phyloP scores from a whole-genome alignment of 495 filamentous ascomycete genomes.

The Penicillium mononematosum region DNA sequence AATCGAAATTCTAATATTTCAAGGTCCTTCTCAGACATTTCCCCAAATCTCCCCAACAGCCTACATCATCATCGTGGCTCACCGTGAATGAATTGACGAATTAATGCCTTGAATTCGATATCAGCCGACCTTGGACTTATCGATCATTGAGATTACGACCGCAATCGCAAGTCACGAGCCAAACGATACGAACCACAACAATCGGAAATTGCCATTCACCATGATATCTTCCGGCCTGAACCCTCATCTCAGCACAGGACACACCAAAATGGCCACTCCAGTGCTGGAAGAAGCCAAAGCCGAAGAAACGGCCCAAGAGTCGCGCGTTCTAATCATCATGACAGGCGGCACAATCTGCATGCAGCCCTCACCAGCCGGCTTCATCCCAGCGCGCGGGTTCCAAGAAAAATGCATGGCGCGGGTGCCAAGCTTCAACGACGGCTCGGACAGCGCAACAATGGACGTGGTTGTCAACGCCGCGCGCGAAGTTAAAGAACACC shows the following conservation, averaged over 20 bases:
- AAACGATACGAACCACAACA: background rate
- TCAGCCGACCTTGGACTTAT: no score
- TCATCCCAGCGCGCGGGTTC: conserved; percentile 76
- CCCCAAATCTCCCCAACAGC: conserved; percentile 18
- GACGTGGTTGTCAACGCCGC: conserved; percentile 52
- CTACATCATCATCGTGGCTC: conserved; percentile 7
- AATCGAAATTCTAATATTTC: conserved; percentile 8
- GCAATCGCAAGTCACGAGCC: background rate
- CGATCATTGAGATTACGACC: background rate
- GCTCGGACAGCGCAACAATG: conserved; percentile 55
- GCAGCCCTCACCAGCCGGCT: conserved; percentile 64
- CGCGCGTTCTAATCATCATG: conserved; percentile 84
- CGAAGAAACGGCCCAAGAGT: conserved; percentile 53
- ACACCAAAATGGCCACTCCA: conserved; percentile 29
- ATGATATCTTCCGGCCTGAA: conserved; percentile 7
- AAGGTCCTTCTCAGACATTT: no score
- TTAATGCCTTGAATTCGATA: conserved; percentile 3
- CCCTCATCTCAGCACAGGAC: background rate
- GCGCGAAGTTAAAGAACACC: conserved; percentile 43
- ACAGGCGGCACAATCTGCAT: conserved; percentile 98
- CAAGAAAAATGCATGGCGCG: conserved; percentile 79
- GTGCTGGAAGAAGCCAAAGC: conserved; percentile 25
- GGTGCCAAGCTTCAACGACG: conserved; percentile 87
- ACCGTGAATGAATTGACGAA: conserved; percentile 1
- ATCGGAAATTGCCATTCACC: background rate